A percentile compares a stretch with the other conserved stretches of the same genome.
These are phyloP conservation scores for Colletotrichum sidae DNA, from an alignment of 2,329 filamentous ascomycete species.

Conservation along the genomic window DNA sequence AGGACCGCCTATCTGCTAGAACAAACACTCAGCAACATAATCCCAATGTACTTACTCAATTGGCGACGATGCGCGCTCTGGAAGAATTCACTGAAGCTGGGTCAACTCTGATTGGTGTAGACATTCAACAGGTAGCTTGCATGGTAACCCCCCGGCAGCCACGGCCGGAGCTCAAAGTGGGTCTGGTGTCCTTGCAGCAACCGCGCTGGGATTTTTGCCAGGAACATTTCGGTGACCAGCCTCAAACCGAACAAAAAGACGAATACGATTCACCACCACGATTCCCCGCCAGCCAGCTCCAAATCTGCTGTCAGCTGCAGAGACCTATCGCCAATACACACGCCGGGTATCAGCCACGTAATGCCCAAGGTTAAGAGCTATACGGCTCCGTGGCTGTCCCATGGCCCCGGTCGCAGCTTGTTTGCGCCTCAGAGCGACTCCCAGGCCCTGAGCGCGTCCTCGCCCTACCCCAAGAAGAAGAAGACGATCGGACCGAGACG, in stretches of 20 bases:
- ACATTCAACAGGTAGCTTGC: background rate
- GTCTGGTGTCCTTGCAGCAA: constrained; percentile 28
- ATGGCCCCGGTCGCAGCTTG: constrained; percentile 81
- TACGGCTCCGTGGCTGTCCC: constrained; percentile 87
- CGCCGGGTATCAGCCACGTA: constrained; percentile 40
- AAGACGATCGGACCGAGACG: constrained; percentile 62
- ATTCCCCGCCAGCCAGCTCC: background rate
- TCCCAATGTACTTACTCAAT: no score
- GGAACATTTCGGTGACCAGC: constrained; percentile 14
- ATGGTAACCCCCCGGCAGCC: background rate
- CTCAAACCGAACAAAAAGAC: constrained; percentile 14
- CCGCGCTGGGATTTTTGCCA: constrained; percentile 27
- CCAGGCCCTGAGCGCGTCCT: constrained; percentile 42
- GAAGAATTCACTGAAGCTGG: background rate
- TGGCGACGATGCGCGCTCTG: background rate
- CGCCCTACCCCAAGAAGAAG: constrained; percentile 58
- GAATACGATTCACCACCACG: background rate
- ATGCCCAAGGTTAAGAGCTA: constrained; percentile 92
- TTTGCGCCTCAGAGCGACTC: constrained; percentile 68
- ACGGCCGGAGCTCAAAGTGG: constrained; percentile 28
- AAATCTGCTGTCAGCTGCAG: background rate
- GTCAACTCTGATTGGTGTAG: constrained; percentile 3
- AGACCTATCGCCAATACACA: background rate
- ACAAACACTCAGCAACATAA: no score
- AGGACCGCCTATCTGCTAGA: no score